Percentiles rank a stretch among this genome's conserved stretches.
Conservation (phyloP, 371 early-diverging fungal species). For the Coemansia sp. region DNA sequence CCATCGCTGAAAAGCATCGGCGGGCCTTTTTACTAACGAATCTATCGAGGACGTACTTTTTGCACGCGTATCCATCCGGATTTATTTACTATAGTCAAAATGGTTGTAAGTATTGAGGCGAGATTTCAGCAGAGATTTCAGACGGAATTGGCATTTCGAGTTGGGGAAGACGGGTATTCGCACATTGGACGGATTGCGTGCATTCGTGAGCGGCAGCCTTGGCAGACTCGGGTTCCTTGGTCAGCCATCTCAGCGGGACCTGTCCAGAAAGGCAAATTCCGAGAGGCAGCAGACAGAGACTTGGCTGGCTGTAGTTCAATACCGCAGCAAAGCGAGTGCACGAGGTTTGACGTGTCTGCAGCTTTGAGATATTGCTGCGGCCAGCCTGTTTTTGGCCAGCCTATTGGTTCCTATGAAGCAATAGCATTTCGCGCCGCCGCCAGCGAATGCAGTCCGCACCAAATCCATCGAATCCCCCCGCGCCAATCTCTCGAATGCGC, state of each 20-base stretch:
- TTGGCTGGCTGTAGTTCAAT: too few relatives aligned
- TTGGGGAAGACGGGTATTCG: conserved; percentile 1
- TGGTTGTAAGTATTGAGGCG: conserved; percentile 42
- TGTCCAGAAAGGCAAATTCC: too few relatives aligned
- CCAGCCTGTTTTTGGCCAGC: too few relatives aligned
- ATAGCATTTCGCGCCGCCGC: not conserved
- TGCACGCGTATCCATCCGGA: conserved; percentile 17
- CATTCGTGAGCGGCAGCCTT: too few relatives aligned
- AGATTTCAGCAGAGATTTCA: not conserved
- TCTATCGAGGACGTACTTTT: not conserved
- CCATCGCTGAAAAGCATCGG: not conserved
- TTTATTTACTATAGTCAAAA: conserved; percentile 28
- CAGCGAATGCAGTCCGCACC: not conserved
- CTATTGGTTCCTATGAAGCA: too few relatives aligned
- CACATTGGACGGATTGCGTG: too few relatives aligned
- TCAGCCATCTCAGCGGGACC: too few relatives aligned
- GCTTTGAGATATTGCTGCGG: too few relatives aligned
- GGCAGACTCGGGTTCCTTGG: too few relatives aligned
- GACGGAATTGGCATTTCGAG: not conserved
- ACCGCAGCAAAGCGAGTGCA: too few relatives aligned
- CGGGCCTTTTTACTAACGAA: not conserved
- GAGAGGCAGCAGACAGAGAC: too few relatives aligned
- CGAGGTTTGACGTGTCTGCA: too few relatives aligned
- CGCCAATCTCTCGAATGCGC: not conserved
- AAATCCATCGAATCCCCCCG: not conserved